Base-by-base conservation (phyloP, 768 basidiomycete genomes). In the Boletus tylopilopsis region DNA sequence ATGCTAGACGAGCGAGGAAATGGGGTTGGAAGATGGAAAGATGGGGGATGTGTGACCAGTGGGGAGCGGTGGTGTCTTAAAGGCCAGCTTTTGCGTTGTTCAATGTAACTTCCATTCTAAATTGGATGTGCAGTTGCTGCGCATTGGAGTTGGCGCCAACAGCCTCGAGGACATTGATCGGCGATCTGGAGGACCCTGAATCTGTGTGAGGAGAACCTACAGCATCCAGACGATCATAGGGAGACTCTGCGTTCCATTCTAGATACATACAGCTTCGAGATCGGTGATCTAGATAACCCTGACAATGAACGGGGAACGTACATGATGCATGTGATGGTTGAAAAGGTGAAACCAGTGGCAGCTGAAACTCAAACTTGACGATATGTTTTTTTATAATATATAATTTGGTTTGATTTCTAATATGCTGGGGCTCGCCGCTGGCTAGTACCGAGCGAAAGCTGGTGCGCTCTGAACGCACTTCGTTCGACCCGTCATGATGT, bases 361-460 rank as follows among this genome's bases (percentile, higher is more conserved):
- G n/a, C n/a, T n/a, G n/a, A n/a, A n/a, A n/a, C n/a, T n/a, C n/a
- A n/a, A n/a, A n/a, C n/a, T n/a, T n/a, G n/a, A n/a, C n/a, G n/a
- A n/a, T n/a, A n/a, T n/a, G n/a, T n/a, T n/a, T 38, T 39, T 51
- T 45, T 44, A 37, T 30, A 50, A 38, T 25, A 4, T n/a, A n/a
- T n/a, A n/a, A n/a, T n/a, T n/a, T n/a, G n/a, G n/a, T 7, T 7
- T 45, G 51, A 52, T 52, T 53, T 36, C 51, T 44, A 52, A 51
- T 53, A n/a, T n/a, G n/a, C n/a, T n/a, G n/a, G n/a, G n/a, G n/a
- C n/a, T n/a, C 11, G 6, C 12, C 11, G 4, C 10, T 7, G 29
- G 2, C 29, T 30, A 10, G 11, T 30, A 30, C 12, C 29, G 12
- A 42, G 25, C 40, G 10, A 39, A 30, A 21, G 19, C 4, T 42